phyloP scores from a whole-genome alignment of 106 monocot genomes.

The Hemerocallis citrina region DNA sequence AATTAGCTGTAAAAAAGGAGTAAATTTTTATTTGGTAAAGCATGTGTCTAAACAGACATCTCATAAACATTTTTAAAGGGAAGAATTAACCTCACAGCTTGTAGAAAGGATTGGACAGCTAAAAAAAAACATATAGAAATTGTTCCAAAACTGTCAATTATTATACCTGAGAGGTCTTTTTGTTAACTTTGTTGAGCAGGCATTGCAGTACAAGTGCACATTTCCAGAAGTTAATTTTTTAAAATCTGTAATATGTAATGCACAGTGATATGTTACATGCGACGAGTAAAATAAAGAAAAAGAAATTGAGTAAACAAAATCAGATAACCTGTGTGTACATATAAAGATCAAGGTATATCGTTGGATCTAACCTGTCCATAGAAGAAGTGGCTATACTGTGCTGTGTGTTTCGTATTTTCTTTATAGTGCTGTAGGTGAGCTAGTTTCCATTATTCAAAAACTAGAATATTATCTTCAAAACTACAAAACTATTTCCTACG shows the following conservation, averaged over 20 bases:
- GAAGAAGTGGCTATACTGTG: no score
- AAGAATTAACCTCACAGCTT: background rate
- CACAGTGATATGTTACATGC: background rate
- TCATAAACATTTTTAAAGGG: background rate
- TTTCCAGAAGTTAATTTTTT: slow-evolving; percentile 43
- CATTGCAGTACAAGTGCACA: slow-evolving; percentile 72
- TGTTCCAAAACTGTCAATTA: background rate
- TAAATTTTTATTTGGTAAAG: no score
- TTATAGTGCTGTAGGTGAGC: no score
- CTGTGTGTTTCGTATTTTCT: no score
- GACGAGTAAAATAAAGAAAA: background rate
- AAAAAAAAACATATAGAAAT: background rate
- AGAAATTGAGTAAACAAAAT: background rate
- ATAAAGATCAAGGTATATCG: no score
- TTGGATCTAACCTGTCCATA: no score
- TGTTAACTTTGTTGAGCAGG: slow-evolving; percentile 67
- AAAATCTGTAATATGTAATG: slow-evolving; percentile 36
- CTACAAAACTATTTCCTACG: no score
- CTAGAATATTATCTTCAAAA: no score
- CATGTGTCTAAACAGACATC: background rate
- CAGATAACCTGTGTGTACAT: background rate
- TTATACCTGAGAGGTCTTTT: slow-evolving; percentile 64
- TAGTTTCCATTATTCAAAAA: no score
- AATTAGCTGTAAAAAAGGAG: no score
- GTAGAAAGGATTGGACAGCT: background rate